Percentiles rank a stretch among this genome's conserved stretches.
These are phyloP conservation scores for Eutrema heterophyllum DNA, from an alignment of 345 rosid genomes.

Conservation along the genomic window DNA sequence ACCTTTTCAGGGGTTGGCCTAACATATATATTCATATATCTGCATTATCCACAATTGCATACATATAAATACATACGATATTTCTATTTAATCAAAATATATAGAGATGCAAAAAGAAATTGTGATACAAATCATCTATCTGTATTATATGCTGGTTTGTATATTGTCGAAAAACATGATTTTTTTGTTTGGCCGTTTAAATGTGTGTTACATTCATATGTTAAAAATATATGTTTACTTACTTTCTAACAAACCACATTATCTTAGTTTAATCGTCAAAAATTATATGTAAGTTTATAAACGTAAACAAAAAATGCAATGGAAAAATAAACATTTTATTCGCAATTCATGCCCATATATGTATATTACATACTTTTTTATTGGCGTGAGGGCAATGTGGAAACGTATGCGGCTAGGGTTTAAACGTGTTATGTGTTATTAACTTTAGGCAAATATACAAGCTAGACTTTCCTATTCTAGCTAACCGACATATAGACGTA, in stretches of 20 bases:
- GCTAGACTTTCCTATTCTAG: too few species aligned
- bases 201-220: not conserved
- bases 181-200: not conserved
- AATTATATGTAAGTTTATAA: not conserved
- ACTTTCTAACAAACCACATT: not conserved
- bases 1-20: constrained; percentile 20
- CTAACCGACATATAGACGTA: too few species aligned
- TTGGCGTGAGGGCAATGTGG: constrained; percentile 31
- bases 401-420: too few species aligned
- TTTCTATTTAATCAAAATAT: not conserved
- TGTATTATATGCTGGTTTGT: not conserved
- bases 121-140: not conserved
- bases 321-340: not conserved
- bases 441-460: too few species aligned
- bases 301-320: not conserved
- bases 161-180: not conserved
- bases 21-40: constrained; percentile 6
- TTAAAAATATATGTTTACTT: not conserved
- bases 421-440: too few species aligned
- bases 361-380: not conserved
- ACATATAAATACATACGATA: not conserved
- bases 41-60: not conserved
- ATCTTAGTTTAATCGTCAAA: not conserved
- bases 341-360: not conserved
- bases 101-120: not conserved